Base-by-base conservation (phyloP, 2,329 filamentous ascomycete genomes). In the Ciborinia camelliae region DNA sequence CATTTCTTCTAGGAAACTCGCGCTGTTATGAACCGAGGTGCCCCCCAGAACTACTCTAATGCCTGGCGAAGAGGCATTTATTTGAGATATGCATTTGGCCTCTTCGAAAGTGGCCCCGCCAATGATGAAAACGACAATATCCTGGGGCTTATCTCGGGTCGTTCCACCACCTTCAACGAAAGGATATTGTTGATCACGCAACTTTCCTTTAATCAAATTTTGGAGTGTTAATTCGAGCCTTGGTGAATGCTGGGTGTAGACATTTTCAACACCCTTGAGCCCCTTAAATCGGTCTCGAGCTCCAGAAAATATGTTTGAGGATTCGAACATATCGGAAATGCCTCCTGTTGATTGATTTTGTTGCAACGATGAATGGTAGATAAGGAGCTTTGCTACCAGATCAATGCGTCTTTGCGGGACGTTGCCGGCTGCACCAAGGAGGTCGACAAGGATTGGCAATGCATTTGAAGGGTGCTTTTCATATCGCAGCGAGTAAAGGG, bases 171-270 rank as follows among this genome's bases (percentile, higher is more conserved):
- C 92, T 71, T 98, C 95, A 6, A 98, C 85, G 74, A 98, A 99
- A 0, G 95, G 96, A 74, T 96, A 98, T 68, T 95, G 86, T 69
- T 92, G 86, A 73, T 96, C 91, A 72, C 87, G 90, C 65, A 99
- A 78, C 37, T 90, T 86, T 0, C 95, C 96, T 75, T 97, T 97
- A 79, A 98, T 93, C 60, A 99, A 81, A 71, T 94, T 94, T 75
- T 97, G 94, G 23, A 99, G 79, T 0, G 92, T 98, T 30, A 85
- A 85, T 76, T 97, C 93, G 20, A 99, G 78, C 28, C 92, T 84
- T 0, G 96, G 92, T 7, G 92, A 96, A 76, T 99, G 95, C 76
- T 99, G 96, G 0, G 95, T 99, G 76, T 99, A 99, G 35, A 99
- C 95, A 72, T 99, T 99, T 76, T 99, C 96, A 1, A 99, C 95